Evolutionary conservation across 495 filamentous ascomycete species (phyloP), one percentile per base, ranked within the genome.

Genomic region (Penicillium steckii): DNA sequence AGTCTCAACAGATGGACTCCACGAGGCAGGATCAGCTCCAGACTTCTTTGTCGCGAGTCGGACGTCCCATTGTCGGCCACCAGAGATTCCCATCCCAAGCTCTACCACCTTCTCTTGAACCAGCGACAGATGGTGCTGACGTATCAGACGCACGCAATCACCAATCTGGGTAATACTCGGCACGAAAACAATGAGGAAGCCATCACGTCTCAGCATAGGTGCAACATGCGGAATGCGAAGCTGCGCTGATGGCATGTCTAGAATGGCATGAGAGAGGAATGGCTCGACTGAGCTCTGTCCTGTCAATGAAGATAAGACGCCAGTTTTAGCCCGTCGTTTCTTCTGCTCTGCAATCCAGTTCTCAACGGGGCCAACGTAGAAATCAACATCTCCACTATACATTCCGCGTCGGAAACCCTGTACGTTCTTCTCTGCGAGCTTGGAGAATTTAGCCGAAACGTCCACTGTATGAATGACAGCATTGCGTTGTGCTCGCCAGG

Each of bases 161-260:
- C 73, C 79, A 50, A 92, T 87, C 67, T 92, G 89, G 5, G 86
- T 90, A 50, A 93, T 81, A 54, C 81, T 88, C 3, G 89, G 89
- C 65, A 80, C 83, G 63, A 89, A 93, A 15, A 89, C 80, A 21
- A 83, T 70, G 2, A 93, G 66, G 3, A 78, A 59, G 1, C 86
- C 89, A 64, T 87, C 76, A 0, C 74, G 68, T 19, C 75, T 74
- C 49, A 92, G 62, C n/a, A 82, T 76, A 10, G 77, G 66, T 0
- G 74, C 68, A 22, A 87, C 75, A 47, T 78, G 75, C 1, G 69
- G 72, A n/a, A 92, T 71, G 55, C 86, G 77, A 10, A 69, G 46
- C 27, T 89, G 68, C 0, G 81, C 72, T 21, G 68, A 74, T 5
- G 89, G 88, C 56, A 93, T 75, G 62, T 93, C 88, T 42, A 93